These are phyloP conservation scores for Elymus sibiricus DNA, from an alignment of 176 grass and related monocot species.

Conservation along the genomic window DNA sequence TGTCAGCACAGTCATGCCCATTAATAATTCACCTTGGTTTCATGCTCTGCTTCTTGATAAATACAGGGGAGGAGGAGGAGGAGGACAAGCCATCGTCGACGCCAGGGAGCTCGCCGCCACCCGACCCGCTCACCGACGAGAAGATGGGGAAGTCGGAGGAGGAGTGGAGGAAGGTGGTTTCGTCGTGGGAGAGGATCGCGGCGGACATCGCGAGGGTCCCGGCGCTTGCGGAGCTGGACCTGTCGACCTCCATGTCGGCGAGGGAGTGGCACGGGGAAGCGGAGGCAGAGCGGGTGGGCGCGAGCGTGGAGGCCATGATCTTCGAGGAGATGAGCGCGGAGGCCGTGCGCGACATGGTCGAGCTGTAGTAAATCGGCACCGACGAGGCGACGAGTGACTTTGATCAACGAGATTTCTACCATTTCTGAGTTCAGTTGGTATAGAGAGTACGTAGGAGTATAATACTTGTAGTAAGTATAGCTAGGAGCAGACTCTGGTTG, in stretches of 20 bases:
- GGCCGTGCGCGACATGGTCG: conserved; percentile 47
- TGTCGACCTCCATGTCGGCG: conserved; percentile 5
- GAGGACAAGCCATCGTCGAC: conserved; percentile 30
- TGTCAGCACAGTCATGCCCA: background rate
- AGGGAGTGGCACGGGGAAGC: conserved; percentile 28
- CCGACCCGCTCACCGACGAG: background rate
- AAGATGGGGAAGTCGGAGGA: background rate
- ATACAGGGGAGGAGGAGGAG: conserved; percentile 32
- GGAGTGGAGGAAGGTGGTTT: background rate
- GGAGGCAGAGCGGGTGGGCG: conserved; percentile 36
- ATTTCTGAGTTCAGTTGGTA: too few species aligned
- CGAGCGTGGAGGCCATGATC: conserved; percentile 61
- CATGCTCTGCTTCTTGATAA: background rate
- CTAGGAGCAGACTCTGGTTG: too few species aligned
- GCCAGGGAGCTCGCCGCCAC: conserved; percentile 25
- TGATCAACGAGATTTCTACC: too few species aligned
- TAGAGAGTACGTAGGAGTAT: too few species aligned
- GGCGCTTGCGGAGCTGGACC: conserved; percentile 37
- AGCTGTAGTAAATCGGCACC: background rate
- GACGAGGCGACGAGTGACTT: too few species aligned
- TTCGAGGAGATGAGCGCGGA: conserved; percentile 81
- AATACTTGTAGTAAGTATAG: too few species aligned
- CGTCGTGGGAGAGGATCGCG: conserved; percentile 44
- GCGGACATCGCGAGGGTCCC: conserved; percentile 43
- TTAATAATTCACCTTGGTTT: background rate